Percentiles rank a stretch among this genome's conserved stretches.
Evolutionary conservation across 805 yeast genomes (phyloP).

Genomic region (Sungouiella blattae): DNA sequence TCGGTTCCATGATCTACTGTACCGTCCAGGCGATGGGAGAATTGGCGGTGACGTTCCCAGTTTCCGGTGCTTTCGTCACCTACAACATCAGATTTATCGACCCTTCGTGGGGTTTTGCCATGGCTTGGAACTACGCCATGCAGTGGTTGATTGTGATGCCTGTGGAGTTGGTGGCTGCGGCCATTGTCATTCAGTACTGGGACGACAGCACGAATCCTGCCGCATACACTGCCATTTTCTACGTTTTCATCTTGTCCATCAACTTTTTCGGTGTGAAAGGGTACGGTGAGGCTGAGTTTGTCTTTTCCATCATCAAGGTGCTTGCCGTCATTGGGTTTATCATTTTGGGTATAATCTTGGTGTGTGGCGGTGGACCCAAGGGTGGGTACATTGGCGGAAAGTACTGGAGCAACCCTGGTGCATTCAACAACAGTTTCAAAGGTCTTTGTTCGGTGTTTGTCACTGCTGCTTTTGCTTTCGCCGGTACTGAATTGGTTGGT

Average conservation of each 20-base stretch:
- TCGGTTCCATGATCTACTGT: conserved; percentile 29
- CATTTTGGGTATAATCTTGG: conserved; percentile 50
- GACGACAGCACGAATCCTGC: conserved; percentile 47
- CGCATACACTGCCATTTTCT: conserved; percentile 57
- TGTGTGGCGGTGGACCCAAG: conserved; percentile 44
- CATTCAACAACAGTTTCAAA: conserved; percentile 21
- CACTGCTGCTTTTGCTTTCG: conserved; percentile 6
- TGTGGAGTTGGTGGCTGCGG: conserved; percentile 61
- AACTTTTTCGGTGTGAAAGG: conserved; percentile 16
- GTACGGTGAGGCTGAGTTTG: conserved; percentile 58
- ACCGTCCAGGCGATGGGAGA: conserved; percentile 46
- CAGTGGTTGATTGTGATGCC: conserved; percentile 57
- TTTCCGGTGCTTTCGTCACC: conserved; percentile 50
- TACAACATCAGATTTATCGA: conserved; percentile 62
- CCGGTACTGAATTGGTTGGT: conserved; percentile 7
- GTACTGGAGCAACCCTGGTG: conserved; percentile 22
- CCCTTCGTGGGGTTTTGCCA: conserved; percentile 66
- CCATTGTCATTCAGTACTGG: conserved; percentile 57
- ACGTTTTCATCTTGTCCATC: conserved; percentile 39
- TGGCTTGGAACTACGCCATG: conserved; percentile 67
- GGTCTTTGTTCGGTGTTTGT: conserved; percentile 21
- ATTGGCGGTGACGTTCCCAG: conserved; percentile 51
- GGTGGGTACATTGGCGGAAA: conserved; percentile 19
- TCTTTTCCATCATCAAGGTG: conserved; percentile 63
- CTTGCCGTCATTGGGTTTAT: conserved; percentile 58